phyloP scores from a whole-genome alignment of 306 rosid genomes.

The Cucumis cinereus region DNA sequence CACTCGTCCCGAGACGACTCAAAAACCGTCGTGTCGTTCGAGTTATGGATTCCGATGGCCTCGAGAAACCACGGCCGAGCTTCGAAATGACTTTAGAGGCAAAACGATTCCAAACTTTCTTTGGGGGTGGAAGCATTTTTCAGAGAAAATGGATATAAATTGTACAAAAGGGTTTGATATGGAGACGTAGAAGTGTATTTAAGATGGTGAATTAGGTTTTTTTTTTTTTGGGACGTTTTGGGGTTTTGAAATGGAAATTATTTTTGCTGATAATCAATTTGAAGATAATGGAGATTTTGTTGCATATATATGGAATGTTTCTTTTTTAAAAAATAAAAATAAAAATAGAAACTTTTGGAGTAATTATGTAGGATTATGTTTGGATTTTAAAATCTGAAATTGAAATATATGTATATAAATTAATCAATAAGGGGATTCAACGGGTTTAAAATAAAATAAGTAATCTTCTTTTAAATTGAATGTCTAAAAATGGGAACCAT shows the following conservation, averaged over 20 bases:
- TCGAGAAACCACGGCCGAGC: neutral
- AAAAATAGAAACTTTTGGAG: no score
- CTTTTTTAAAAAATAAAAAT: neutral
- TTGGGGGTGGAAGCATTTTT: constrained; percentile 1
- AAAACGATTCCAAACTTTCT: neutral
- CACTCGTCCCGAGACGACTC: neutral
- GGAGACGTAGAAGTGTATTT: neutral
- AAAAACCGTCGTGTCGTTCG: neutral
- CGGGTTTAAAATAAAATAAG: no score
- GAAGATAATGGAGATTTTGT: neutral
- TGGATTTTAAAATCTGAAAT: neutral
- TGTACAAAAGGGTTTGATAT: neutral
- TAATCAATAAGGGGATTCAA: no score
- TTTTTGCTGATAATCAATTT: neutral
- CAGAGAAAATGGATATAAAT: neutral
- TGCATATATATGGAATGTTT: neutral
- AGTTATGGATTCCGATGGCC: neutral
- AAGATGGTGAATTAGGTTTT: neutral
- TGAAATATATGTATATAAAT: neutral
- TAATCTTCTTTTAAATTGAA: no score
- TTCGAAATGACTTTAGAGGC: neutral
- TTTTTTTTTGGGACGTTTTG: no score
- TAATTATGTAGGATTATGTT: neutral
- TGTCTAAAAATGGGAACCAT: no score
- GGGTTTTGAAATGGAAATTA: neutral